Percentiles rank a stretch among this genome's conserved stretches.
phyloP scores from a whole-genome alignment of 2,329 filamentous ascomycete species.

The Aureobasidium subglaciale region DNA sequence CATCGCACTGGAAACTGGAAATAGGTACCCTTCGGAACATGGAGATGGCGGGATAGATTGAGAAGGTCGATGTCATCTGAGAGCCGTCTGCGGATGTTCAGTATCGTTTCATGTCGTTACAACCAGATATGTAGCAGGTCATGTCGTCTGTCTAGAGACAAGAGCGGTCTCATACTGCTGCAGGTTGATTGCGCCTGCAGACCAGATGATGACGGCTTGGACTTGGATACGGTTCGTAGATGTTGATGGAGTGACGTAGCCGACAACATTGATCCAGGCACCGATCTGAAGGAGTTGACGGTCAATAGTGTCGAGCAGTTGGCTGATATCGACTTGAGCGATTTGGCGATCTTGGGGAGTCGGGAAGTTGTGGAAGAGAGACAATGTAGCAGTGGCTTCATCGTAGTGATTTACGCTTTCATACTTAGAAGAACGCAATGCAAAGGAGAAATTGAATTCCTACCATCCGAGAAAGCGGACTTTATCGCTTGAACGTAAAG shows the following conservation, averaged over 20 bases:
- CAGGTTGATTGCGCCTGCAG: conserved; percentile 64
- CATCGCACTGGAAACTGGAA: too few relatives aligned
- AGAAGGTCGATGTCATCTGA: too few relatives aligned
- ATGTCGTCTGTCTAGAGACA: background rate
- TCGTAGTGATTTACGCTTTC: conserved; percentile 54
- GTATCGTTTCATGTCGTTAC: background rate
- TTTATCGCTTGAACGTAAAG: conserved; percentile 57
- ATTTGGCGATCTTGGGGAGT: conserved; percentile 20
- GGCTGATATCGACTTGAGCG: conserved; percentile 49
- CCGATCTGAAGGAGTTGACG: conserved; percentile 61
- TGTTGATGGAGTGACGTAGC: conserved; percentile 46
- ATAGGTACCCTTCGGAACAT: too few relatives aligned
- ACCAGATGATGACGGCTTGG: conserved; percentile 73
- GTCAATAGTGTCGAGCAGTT: conserved; percentile 60
- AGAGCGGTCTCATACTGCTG: conserved; percentile 62
- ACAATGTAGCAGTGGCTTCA: conserved; percentile 52
- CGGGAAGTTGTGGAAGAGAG: conserved; percentile 62
- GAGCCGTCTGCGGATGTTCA: too few relatives aligned
- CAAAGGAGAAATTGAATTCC: conserved; percentile 28
- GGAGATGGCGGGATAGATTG: too few relatives aligned
- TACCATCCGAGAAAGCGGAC: conserved; percentile 91
- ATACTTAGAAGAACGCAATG: conserved; percentile 8
- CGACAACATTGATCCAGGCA: conserved; percentile 85
- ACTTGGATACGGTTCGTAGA: conserved; percentile 39
- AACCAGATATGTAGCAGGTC: background rate